Evolutionary conservation across 495 filamentous ascomycete genomes (phyloP).

Genomic region (Aspergillus coremiiformis): DNA sequence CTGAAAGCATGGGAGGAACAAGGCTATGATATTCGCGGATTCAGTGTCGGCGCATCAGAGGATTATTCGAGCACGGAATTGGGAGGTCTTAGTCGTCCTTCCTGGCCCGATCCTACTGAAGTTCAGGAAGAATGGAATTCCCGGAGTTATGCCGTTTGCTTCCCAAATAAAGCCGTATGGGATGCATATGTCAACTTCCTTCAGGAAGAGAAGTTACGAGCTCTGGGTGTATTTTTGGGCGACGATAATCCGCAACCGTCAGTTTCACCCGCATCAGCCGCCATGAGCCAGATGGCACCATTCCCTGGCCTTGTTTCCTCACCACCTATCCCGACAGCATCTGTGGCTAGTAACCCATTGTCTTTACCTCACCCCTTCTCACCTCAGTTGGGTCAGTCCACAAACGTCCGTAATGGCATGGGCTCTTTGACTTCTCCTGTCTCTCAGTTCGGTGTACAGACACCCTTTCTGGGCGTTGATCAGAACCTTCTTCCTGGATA

Average conservation of each 20-base stretch:
- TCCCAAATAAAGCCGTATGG: slow-evolving; percentile 77
- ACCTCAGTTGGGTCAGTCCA: slow-evolving; percentile 42
- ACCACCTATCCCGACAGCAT: slow-evolving; percentile 44
- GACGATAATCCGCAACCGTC: slow-evolving; percentile 60
- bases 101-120: slow-evolving; percentile 65
- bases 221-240: slow-evolving; percentile 74
- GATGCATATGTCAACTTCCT: slow-evolving; percentile 71
- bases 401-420: slow-evolving; percentile 50
- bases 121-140: slow-evolving; percentile 45
- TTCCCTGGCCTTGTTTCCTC: slow-evolving; percentile 52
- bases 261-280: slow-evolving; percentile 67
- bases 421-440: slow-evolving; percentile 54
- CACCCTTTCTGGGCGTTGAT: slow-evolving; percentile 38
- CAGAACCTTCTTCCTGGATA: slow-evolving; percentile 32
- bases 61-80: slow-evolving; percentile 26
- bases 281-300: slow-evolving; percentile 52
- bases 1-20: slow-evolving; percentile 62
- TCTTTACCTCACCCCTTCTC: slow-evolving; percentile 35
- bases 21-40: slow-evolving; percentile 70
- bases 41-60: slow-evolving; percentile 49
- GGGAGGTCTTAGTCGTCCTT: slow-evolving; percentile 57
- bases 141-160: slow-evolving; percentile 51
- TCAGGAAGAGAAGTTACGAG: slow-evolving; percentile 83
- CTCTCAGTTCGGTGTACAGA: slow-evolving; percentile 38
- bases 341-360: slow-evolving; percentile 37